phyloP scores from a whole-genome alignment of 805 yeast genomes.

The Cyberlindnera nakhonratchasimensis region DNA sequence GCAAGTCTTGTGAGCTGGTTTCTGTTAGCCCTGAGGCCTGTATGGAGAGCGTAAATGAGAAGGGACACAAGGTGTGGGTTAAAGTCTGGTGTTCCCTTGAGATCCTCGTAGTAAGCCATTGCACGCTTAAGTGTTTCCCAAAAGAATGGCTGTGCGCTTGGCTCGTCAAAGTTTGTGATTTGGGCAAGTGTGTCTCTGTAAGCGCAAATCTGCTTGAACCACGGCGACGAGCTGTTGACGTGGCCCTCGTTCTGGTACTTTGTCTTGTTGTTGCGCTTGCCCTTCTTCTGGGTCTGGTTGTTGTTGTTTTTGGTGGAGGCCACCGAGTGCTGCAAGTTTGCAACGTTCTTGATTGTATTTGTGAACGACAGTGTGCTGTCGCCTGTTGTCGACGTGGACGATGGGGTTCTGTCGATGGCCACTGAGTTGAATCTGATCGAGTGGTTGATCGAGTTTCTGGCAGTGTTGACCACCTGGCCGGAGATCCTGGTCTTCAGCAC shows the following conservation, averaged over 20 bases:
- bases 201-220: constrained; percentile 46
- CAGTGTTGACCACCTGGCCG: constrained; percentile 37
- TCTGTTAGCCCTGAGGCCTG: constrained; percentile 54
- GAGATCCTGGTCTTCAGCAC: constrained; percentile 35
- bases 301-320: constrained; percentile 2
- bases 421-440: constrained; percentile 37
- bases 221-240: constrained; percentile 36
- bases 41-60: constrained; percentile 49
- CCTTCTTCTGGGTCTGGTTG: constrained; percentile 10
- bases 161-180: constrained; percentile 31
- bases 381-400: constrained; percentile 18
- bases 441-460: constrained; percentile 37
- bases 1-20: constrained; percentile 50
- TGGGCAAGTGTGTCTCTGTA: constrained; percentile 48
- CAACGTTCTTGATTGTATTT: constrained; percentile 31
- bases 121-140: constrained; percentile 52
- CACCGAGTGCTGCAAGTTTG: constrained; percentile 20
- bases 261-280: constrained; percentile 17
- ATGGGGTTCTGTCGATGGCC: constrained; percentile 31
- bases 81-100: constrained; percentile 45
- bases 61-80: constrained; percentile 45
- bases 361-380: constrained; percentile 19
- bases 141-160: constrained; percentile 42
- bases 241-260: constrained; percentile 23
- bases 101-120: constrained; percentile 46